phyloP scores from a whole-genome alignment of 176 grass and related monocot species.

The Miscanthus lutarioriparius region DNA sequence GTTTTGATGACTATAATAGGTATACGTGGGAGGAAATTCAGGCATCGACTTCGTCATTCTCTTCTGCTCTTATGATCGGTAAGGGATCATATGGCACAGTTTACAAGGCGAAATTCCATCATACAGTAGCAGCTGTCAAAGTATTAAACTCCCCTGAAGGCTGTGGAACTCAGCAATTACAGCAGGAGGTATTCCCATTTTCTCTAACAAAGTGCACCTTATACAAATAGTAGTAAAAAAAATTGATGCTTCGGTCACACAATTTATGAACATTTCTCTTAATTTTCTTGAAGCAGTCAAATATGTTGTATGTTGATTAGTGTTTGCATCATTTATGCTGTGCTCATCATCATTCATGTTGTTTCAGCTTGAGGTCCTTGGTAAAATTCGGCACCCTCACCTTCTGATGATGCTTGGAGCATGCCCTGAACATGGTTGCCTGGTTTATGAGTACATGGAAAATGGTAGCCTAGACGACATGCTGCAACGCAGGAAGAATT shows the following conservation, averaged over 20 bases:
- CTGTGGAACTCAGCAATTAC: constrained; percentile 64
- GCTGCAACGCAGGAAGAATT: constrained; percentile 50
- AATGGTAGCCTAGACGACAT: constrained; percentile 87
- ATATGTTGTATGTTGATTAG: not conserved
- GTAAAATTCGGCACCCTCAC: constrained; percentile 83
- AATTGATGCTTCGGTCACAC: not conserved
- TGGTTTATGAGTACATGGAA: constrained; percentile 72
- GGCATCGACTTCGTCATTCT: constrained; percentile 70
- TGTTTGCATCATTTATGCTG: not conserved
- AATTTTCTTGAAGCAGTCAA: not conserved
- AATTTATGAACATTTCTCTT: not conserved
- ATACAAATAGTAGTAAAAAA: not conserved
- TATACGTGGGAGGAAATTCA: constrained; percentile 89
- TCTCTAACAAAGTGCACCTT: not conserved
- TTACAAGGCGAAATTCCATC: constrained; percentile 79
- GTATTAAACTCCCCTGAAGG: constrained; percentile 70
- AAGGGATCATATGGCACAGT: constrained; percentile 82
- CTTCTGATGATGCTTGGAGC: constrained; percentile 84
- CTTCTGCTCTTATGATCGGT: constrained; percentile 61
- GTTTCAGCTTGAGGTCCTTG: constrained; percentile 78
- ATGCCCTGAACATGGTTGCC: constrained; percentile 75
- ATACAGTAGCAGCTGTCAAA: constrained; percentile 82
- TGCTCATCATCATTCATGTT: constrained; percentile 12
- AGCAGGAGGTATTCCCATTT: constrained; percentile 70
- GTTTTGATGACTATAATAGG: constrained; percentile 41